Conservation (phyloP, 306 rosid species). For the Trifolium pratense region DNA sequence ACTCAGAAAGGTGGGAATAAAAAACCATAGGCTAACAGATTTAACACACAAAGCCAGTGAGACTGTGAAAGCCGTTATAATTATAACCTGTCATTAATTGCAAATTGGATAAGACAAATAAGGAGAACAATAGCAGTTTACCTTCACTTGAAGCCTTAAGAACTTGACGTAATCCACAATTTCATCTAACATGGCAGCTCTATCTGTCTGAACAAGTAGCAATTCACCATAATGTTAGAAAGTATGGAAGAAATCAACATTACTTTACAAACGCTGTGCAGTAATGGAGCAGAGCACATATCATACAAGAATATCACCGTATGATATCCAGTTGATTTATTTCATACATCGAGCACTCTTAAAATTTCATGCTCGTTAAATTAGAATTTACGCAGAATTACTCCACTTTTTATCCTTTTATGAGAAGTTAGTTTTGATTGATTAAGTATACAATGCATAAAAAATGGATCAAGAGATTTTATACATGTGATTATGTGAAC, state of each 20-base stretch:
- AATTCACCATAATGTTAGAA: slow-evolving; percentile 40
- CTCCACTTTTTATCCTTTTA: too few species aligned
- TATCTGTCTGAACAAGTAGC: slow-evolving; percentile 71
- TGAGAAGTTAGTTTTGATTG: too few species aligned
- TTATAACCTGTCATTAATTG: slow-evolving; percentile 16
- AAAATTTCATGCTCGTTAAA: not conserved
- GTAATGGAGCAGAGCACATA: slow-evolving; percentile 21
- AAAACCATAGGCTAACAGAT: slow-evolving; percentile 16
- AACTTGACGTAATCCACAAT: slow-evolving; percentile 98
- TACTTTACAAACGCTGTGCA: slow-evolving; percentile 31
- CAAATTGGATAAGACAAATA: not conserved
- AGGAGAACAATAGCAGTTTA: slow-evolving; percentile 39
- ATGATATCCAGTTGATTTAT: slow-evolving; percentile 24
- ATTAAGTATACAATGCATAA: too few species aligned
- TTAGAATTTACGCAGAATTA: too few species aligned
- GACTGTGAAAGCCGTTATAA: slow-evolving; percentile 1
- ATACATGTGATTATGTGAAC: not conserved
- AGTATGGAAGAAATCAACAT: slow-evolving; percentile 15
- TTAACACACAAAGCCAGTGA: not conserved
- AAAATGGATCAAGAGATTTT: not conserved
- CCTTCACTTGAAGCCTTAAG: slow-evolving; percentile 98
- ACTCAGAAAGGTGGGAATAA: slow-evolving; percentile 8
- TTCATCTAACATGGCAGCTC: slow-evolving; percentile 99
- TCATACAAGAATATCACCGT: slow-evolving; percentile 1
- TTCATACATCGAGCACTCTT: slow-evolving; percentile 9